These are phyloP conservation scores for Eucalyptus cloeziana DNA, from an alignment of 345 rosid genomes.

Conservation along the genomic window DNA sequence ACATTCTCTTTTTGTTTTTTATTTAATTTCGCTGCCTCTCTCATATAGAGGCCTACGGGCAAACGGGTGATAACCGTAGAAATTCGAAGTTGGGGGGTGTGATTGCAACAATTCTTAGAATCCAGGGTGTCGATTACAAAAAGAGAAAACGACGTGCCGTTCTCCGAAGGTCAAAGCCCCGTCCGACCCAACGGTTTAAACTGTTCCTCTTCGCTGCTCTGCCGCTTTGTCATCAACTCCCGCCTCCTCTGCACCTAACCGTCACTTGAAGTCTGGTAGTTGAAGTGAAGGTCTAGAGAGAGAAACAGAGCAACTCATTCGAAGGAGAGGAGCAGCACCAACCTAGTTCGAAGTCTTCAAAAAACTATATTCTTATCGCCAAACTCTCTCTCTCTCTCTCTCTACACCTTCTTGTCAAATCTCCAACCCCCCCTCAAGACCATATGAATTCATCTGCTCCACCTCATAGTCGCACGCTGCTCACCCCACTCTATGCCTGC, in stretches of 20 bases:
- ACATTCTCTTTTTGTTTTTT: not conserved
- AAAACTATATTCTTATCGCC: not conserved
- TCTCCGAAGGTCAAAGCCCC: not conserved
- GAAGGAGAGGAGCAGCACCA: not conserved
- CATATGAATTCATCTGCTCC: not conserved
- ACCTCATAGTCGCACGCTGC: not conserved
- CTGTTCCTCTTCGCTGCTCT: not conserved
- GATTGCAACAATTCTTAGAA: not conserved
- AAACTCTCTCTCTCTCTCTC: not conserved
- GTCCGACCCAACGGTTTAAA: not conserved
- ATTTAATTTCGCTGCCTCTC: not conserved
- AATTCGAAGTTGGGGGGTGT: not conserved
- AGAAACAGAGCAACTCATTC: not conserved
- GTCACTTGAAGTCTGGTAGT: slow-evolving; percentile 41
- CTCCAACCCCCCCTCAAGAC: not conserved
- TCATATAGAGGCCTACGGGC: not conserved
- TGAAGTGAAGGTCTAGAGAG: slow-evolving; percentile 2
- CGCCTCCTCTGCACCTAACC: slow-evolving; percentile 33
- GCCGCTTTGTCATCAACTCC: not conserved
- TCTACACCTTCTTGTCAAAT: slow-evolving; percentile 30
- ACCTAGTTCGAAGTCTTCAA: not conserved
- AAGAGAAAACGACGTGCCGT: not conserved
- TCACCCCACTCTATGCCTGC: not conserved
- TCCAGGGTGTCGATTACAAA: not conserved
- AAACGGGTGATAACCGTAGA: not conserved